Base-by-base conservation (phyloP, 2,329 filamentous ascomycete species). In the Fonsecaea monophora region DNA sequence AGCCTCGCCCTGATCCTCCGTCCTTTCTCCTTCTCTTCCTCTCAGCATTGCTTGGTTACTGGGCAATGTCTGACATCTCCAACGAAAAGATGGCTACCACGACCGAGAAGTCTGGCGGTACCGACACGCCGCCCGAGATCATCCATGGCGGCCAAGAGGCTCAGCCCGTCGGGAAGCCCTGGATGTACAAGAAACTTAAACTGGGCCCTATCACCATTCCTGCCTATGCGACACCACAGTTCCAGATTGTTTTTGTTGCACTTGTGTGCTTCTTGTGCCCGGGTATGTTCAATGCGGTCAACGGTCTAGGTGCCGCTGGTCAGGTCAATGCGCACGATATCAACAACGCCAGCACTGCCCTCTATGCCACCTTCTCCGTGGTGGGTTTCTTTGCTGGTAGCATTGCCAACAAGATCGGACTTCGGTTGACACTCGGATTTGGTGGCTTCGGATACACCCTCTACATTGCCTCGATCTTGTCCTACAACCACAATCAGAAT, bases 181-280 rank as follows among this genome's bases (percentile, higher is more conserved):
- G 90, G 90, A 89, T 88, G 80, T 92, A 93, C 83, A 87, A 85
- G 74, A 81, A 83, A 57, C 74, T 87, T 74, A 84, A 81, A 64
- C 66, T 92, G 64, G 83, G 84, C 18, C 80, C 81, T 58, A 78
- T 79, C 65, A 83, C 84, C 70, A 67, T 90, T 7, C 82, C 83
- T 3, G 92, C 88, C 84, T 93, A 90, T 77, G 91, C 91, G 25
- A 92, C 90, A 65, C 91, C 91, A 12, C 86, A 88, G 74, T 78
- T 88, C 56, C 91, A 94, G 79, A 83, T 94, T 40, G 73, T 90
- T 68, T 85, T 93, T 82, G 89, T 93, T 63, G 84, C 88, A 25
- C 82, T 90, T 67, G 88, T 90, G 58, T 90, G 88, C 76, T 90
- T 91, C 82, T 76, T 91, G 68, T 91, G 89, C 75, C 89, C 89